Base-by-base conservation (phyloP, 768 basidiomycete species). In the Pleurotus citrinopileatus region DNA sequence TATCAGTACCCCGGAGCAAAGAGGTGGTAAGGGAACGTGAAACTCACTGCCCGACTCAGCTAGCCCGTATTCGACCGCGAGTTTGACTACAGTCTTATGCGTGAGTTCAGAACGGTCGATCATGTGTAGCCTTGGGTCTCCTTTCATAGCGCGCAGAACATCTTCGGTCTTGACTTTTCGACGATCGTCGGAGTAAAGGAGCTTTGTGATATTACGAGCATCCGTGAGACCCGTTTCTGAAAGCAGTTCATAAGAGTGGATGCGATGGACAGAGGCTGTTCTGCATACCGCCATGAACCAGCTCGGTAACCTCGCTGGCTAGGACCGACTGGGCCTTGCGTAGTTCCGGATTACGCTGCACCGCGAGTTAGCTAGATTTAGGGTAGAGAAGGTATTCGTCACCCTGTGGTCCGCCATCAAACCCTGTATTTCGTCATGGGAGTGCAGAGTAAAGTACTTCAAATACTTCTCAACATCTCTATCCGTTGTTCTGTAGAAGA, bases 401-500 rank as follows among this genome's bases (percentile, higher is more conserved):
- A 90, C 90, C 48, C 64, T 60, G 65, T 97, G 95, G 2, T 71
- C 67, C 8, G 69, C 60, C 65, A 94, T 70, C 4, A 87, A 64
- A 1, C 73, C 69, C 1, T 78, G 67, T 42, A 97, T 85, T 55
- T 81, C 68, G 13, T 77, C 67, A 10, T 79, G 60, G 0, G 87
- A 71, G 26, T 95, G 71, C 37, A 97, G 75, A 2, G 94, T 95
- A 60, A 98, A 91, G 58, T 94, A 70, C 58, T 82, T 87, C 25
- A 98, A 75, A 63, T 92, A 91, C 58, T 76, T 81, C 53, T 81
- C 83, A 3, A 94, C 87, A 61, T 94, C 91, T 10, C 78, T 79
- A 61, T 98, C 95, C 0, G 84, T 68, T 6, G 86, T 83, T 60
- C 87, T 83, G 38, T 96, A 66, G 73, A 97, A 98, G 72, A 96